Conservation (phyloP, 768 basidiomycete genomes). For the Serendipita vermifera region DNA sequence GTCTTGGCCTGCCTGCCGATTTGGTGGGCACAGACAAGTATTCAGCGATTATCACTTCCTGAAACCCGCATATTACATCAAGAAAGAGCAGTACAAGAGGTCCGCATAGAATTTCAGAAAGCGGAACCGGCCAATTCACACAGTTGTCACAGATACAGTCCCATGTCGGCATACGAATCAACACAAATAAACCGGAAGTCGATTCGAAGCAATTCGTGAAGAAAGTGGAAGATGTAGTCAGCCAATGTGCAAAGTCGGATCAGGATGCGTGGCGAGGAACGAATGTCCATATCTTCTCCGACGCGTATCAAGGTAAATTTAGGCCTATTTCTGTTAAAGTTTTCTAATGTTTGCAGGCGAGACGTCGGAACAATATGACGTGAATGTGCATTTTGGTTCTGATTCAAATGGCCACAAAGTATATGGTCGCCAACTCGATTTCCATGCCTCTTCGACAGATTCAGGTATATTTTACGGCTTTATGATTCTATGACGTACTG, state of each 20-base stretch:
- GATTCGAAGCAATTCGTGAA: background rate
- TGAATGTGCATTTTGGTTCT: background rate
- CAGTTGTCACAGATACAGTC: constrained; percentile 19
- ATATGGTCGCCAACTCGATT: background rate
- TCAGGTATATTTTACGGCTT: background rate
- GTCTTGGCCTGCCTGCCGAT: constrained; percentile 69
- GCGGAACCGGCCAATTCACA: constrained; percentile 18
- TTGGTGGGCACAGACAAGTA: constrained; percentile 92
- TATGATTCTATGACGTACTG: constrained; percentile 15
- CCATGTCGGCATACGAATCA: constrained; percentile 14
- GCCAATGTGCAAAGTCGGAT: background rate
- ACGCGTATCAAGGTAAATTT: background rate
- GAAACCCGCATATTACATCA: constrained; percentile 42
- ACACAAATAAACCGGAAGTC: background rate
- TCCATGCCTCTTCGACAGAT: background rate
- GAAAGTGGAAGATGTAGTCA: constrained; percentile 5
- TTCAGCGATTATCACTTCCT: constrained; percentile 68
- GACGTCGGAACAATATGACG: background rate
- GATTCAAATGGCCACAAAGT: background rate
- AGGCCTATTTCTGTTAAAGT: background rate
- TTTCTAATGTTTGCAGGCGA: background rate
- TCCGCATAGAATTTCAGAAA: constrained; percentile 17
- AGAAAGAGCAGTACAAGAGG: constrained; percentile 17
- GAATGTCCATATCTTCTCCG: background rate
- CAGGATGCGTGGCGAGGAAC: background rate